A percentile compares a stretch with the other conserved stretches of the same genome.
Evolutionary conservation across 805 yeast genomes (phyloP).

Genomic region (Wickerhamiella vanderwaltii): DNA sequence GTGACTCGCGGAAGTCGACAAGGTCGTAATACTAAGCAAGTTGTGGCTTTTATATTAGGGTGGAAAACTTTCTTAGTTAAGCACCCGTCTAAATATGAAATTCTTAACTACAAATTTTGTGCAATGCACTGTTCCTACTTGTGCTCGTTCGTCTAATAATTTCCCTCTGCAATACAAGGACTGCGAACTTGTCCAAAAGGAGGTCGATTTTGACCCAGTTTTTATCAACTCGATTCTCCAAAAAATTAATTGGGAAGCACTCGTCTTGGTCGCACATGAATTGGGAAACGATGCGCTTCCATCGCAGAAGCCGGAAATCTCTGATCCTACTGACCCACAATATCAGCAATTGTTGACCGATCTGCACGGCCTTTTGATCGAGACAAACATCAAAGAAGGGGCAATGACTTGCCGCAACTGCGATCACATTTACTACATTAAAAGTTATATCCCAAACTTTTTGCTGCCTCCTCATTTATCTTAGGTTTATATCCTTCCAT

Average conservation of each 20-base stretch:
- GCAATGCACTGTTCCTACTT: slow-evolving; percentile 76
- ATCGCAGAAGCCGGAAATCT: slow-evolving; percentile 28
- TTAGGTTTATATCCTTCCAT: slow-evolving; percentile 12
- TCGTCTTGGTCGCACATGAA: slow-evolving; percentile 64
- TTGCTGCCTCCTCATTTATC: slow-evolving; percentile 90
- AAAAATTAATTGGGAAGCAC: slow-evolving; percentile 80
- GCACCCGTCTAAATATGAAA: slow-evolving; percentile 47
- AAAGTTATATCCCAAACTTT: slow-evolving; percentile 88
- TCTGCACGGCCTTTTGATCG: slow-evolving; percentile 64
- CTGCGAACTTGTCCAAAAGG: slow-evolving; percentile 64
- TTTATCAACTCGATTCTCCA: slow-evolving; percentile 66
- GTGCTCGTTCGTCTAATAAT: slow-evolving; percentile 60
- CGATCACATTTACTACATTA: slow-evolving; percentile 75
- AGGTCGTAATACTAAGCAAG: background rate
- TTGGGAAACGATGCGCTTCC: slow-evolving; percentile 44
- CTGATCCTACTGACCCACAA: slow-evolving; percentile 38
- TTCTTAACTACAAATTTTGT: slow-evolving; percentile 93
- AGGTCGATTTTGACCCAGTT: slow-evolving; percentile 68
- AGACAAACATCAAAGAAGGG: slow-evolving; percentile 80
- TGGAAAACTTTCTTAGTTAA: background rate
- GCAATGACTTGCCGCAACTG: slow-evolving; percentile 81
- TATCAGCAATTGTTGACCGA: slow-evolving; percentile 59
- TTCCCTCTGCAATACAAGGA: slow-evolving; percentile 68
- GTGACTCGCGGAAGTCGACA: background rate
- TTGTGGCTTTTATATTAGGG: background rate